Evolutionary conservation across 2,329 filamentous ascomycete species (phyloP), one percentile per base, ranked within the genome.

Genomic region (Aspergillus nomiae): DNA sequence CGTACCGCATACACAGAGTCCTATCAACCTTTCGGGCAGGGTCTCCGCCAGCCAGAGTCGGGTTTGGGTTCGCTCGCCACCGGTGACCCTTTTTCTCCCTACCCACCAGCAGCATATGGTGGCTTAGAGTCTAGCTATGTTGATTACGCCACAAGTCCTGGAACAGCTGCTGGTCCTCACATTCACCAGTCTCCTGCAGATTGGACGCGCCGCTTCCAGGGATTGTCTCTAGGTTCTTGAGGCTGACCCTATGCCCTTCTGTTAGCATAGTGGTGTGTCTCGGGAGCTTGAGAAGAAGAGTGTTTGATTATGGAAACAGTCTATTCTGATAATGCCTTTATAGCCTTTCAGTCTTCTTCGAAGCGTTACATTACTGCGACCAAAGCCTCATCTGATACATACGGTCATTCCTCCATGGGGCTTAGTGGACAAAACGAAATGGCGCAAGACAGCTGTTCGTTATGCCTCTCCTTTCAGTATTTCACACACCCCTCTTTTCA

Each of bases 141-240:
- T 28, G 76, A 78, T 45, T 78, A 76, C 62, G 57, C 68, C 51
- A 69, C 62, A 59, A 70, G 63, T 60, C 70, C 57, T 79, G 65
- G 78, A 77, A 64, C 71, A 78, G 67, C 66, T 65, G 76, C 59
- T 67, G 74, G 67, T 36, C 68, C 69, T 66, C 75, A 74, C 62
- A 71, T 69, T 57, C 78, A 75, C 63, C 75, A 69, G 54, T 70
- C 69, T 28, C 77, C 71, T 19, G 76, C 83, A 55, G 88, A 90
- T 56, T 91, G 89, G 89, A 78, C 84, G 30, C 80, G 81, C 59
- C 78, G 84, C 7, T 92, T 92, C 74, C 90, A 92, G 74, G 86
- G 90, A 11, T 80, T 93, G 21, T 93, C 90, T 2, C 84, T 93
- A 66, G 90, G 90, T 72, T 86, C 86, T 67, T 82, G 67, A 76